Conservation (phyloP, 306 rosid genomes). For the Citrullus colocynthis region DNA sequence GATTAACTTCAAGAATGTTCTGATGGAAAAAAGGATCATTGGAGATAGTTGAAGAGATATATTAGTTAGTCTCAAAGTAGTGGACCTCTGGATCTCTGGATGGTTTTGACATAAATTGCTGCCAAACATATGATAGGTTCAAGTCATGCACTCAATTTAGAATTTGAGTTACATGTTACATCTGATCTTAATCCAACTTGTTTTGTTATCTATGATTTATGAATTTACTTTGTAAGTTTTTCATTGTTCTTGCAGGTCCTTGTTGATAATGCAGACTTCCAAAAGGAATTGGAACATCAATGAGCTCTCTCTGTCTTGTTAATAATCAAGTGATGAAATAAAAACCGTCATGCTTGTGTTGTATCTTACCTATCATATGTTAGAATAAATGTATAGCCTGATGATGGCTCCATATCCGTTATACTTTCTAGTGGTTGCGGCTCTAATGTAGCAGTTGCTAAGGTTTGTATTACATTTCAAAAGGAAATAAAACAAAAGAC, state of each 20-base stretch:
- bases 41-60: background rate
- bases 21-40: background rate
- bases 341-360: background rate
- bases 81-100: background rate
- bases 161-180: background rate
- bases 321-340: background rate
- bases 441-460: background rate
- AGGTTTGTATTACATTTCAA: background rate
- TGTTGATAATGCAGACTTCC: slow-evolving; percentile 81
- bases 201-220: background rate
- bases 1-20: background rate
- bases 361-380: background rate
- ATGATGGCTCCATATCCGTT: background rate
- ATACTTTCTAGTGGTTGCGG: background rate
- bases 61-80: background rate
- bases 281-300: slow-evolving; percentile 77
- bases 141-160: background rate
- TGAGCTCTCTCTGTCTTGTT: slow-evolving; percentile 1
- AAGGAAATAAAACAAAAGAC: background rate
- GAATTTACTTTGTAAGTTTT: background rate
- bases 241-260: slow-evolving; percentile 40
- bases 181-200: background rate
- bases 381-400: slow-evolving; percentile 1
- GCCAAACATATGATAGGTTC: background rate
- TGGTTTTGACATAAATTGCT: background rate